phyloP scores from a whole-genome alignment of 2,329 filamentous ascomycete genomes.

The Lasiodiplodia sp. region DNA sequence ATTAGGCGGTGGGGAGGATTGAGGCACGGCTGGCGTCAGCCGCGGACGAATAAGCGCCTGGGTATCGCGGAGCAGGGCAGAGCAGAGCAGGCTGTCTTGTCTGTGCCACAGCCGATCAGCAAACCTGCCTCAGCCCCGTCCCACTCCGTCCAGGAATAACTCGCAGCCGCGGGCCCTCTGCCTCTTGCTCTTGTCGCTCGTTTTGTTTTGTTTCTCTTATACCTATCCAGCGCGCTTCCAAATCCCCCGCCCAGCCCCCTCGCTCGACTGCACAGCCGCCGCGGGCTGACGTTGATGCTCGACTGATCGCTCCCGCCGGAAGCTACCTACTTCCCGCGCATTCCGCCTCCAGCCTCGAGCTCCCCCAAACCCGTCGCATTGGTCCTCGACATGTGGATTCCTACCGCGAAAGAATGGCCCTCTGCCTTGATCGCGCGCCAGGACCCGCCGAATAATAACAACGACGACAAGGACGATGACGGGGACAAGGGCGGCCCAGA shows the following conservation, averaged over 20 bases:
- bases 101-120: conserved; percentile 26
- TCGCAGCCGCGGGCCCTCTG: conserved; percentile 21
- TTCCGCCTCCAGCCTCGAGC: conserved; percentile 25
- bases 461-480: conserved; percentile 2
- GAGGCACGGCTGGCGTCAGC: neutral
- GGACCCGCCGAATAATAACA: neutral
- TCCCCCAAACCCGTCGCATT: conserved; percentile 18
- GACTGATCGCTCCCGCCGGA: conserved; percentile 28
- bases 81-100: conserved; percentile 5
- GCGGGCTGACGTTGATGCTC: conserved; percentile 27
- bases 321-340: conserved; percentile 28
- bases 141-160: conserved; percentile 27
- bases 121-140: conserved; percentile 28
- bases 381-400: conserved; percentile 24
- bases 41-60: conserved; percentile 14
- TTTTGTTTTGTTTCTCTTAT: neutral
- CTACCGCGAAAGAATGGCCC: neutral
- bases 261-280: conserved; percentile 20
- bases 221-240: neutral
- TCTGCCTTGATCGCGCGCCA: conserved; percentile 12
- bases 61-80: conserved; percentile 1
- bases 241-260: neutral
- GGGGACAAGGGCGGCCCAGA: conserved; percentile 17
- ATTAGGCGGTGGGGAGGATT: neutral
- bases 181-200: conserved; percentile 23